Evolutionary conservation across 164 flowering plant genomes (phyloP).

Genomic region (Echeveria elegans): DNA sequence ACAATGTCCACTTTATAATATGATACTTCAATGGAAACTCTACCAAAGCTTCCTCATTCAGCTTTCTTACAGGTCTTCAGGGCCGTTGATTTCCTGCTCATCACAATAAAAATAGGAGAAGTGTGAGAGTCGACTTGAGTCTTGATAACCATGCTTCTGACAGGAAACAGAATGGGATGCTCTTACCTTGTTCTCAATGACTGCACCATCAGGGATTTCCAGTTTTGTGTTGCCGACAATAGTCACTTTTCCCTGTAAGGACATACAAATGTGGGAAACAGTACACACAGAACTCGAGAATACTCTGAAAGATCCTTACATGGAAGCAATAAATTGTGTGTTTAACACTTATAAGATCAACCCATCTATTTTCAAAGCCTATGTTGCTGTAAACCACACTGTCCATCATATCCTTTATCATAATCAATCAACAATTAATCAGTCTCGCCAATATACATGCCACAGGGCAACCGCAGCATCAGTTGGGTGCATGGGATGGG

Average conservation of each 20-base stretch:
- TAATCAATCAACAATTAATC: background rate
- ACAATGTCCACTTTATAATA: background rate
- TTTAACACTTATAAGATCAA: background rate
- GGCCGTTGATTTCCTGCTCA: constrained; percentile 23
- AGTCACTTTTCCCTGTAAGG: constrained; percentile 40
- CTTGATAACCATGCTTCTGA: background rate
- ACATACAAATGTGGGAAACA: background rate
- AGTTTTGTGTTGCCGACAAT: constrained; percentile 29
- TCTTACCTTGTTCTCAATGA: constrained; percentile 37
- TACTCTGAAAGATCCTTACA: background rate
- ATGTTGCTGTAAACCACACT: background rate
- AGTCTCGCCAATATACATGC: background rate
- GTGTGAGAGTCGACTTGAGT: background rate
- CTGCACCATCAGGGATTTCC: constrained; percentile 43
- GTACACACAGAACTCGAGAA: background rate
- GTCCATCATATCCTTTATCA: background rate
- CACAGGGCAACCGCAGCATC: background rate
- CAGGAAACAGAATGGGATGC: background rate
- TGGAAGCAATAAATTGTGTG: background rate
- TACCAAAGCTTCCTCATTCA: background rate
- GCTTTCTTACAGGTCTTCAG: constrained; percentile 9
- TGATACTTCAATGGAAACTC: background rate
- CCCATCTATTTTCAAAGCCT: background rate
- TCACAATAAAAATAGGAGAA: background rate
- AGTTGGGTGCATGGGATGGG: background rate